phyloP scores from a whole-genome alignment of 805 yeast species.

The Barnettozyma wickerhamii region DNA sequence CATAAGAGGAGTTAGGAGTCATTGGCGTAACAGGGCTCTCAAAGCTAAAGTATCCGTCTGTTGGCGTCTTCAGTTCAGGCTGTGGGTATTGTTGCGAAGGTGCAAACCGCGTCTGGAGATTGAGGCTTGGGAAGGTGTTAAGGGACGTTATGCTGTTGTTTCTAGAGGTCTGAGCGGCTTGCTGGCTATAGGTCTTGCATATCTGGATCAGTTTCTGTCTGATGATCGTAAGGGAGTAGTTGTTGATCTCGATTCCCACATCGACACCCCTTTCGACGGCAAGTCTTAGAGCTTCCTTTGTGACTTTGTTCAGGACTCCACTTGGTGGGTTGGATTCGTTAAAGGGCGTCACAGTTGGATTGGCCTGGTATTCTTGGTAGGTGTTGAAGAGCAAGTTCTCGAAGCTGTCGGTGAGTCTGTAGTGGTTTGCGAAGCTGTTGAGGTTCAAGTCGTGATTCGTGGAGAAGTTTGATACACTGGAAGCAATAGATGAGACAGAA shows the following conservation, averaged over 20 bases:
- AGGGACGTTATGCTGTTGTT: constrained; percentile 18
- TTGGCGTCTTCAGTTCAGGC: constrained; percentile 19
- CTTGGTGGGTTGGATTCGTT: constrained; percentile 62
- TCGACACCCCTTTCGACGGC: constrained; percentile 31
- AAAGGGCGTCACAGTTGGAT: constrained; percentile 66
- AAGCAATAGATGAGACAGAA: constrained; percentile 24
- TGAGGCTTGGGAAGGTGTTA: constrained; percentile 17
- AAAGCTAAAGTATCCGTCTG: constrained; percentile 24
- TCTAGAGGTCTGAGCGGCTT: constrained; percentile 14
- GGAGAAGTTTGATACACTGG: constrained; percentile 21
- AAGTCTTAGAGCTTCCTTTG: constrained; percentile 46
- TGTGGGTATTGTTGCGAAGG: constrained; percentile 8
- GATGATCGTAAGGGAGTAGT: constrained; percentile 33
- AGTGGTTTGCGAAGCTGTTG: constrained; percentile 24
- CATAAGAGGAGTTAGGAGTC: constrained; percentile 4
- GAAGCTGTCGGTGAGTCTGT: constrained; percentile 32
- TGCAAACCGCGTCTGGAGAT: constrained; percentile 18
- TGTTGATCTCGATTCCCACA: constrained; percentile 35
- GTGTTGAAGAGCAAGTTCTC: constrained; percentile 42
- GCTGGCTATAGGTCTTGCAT: constrained; percentile 9
- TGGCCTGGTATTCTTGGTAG: constrained; percentile 45
- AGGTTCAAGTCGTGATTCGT: constrained; percentile 22
- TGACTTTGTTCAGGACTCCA: constrained; percentile 57
- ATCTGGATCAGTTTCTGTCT: constrained; percentile 33
- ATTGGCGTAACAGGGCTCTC: constrained; percentile 23